phyloP scores from a whole-genome alignment of 2,329 filamentous ascomycete genomes.

The Cordyceps pruinosa region DNA sequence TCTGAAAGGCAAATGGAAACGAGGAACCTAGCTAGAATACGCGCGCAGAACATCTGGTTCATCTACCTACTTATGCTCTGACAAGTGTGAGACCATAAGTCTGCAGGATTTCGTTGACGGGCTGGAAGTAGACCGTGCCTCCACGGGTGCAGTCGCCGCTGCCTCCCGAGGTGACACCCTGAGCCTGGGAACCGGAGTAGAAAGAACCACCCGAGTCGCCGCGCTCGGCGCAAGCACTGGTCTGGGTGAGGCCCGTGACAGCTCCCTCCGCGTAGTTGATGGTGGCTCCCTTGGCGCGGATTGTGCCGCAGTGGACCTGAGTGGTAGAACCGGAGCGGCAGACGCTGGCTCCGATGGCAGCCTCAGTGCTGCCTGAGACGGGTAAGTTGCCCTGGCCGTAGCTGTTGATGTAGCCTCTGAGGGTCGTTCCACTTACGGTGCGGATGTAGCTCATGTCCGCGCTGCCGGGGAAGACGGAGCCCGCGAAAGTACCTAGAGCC shows the following conservation, averaged over 20 bases:
- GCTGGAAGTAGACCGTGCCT: too few relatives aligned
- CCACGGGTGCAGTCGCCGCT: too few relatives aligned
- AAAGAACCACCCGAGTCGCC: constrained; percentile 35
- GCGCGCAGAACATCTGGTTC: too few relatives aligned
- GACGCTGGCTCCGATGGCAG: background rate
- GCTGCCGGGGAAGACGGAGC: background rate
- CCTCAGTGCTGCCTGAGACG: background rate
- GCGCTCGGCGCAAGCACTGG: constrained; percentile 33
- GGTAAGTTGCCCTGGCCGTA: background rate
- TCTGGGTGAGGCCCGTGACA: constrained; percentile 33
- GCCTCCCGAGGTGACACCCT: constrained; percentile 36
- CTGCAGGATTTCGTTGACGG: too few relatives aligned
- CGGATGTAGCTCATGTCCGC: background rate
- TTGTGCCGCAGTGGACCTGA: background rate
- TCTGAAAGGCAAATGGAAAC: too few relatives aligned
- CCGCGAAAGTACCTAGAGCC: background rate
- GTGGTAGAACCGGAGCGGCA: background rate
- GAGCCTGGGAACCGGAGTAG: constrained; percentile 32
- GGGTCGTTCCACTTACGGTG: background rate
- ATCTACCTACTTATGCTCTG: too few relatives aligned
- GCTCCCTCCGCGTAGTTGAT: background rate
- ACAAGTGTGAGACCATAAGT: too few relatives aligned
- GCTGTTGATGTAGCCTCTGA: background rate
- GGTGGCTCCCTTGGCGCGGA: background rate
- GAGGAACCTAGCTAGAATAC: too few relatives aligned